These are phyloP conservation scores for Mycena albidolilacea DNA, from an alignment of 768 basidiomycete species.

Conservation along the genomic window DNA sequence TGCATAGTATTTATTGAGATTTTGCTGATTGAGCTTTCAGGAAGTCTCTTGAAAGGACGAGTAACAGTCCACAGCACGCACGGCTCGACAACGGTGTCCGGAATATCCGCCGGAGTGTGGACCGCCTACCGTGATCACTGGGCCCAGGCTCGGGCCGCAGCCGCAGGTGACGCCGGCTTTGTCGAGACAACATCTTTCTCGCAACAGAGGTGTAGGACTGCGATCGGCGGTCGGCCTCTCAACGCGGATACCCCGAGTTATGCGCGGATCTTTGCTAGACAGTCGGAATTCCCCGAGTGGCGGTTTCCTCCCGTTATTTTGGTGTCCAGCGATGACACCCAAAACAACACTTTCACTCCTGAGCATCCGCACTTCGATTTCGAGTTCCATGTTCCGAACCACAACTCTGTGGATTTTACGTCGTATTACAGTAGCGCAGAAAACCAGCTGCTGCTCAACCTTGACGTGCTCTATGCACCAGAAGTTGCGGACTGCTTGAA, in stretches of 20 bases:
- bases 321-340: background rate
- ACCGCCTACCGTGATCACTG: background rate
- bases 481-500: background rate
- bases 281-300: background rate
- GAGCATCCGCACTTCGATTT: slow-evolving; percentile 12
- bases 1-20: background rate
- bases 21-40: background rate
- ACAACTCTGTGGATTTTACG: slow-evolving; percentile 1
- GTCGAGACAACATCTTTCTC: background rate
- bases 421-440: slow-evolving; percentile 14
- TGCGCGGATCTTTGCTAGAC: background rate
- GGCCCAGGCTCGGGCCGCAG: background rate
- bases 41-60: background rate
- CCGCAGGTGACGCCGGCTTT: background rate
- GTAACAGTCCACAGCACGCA: background rate
- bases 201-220: background rate
- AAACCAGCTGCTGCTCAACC: background rate
- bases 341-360: background rate
- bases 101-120: background rate
- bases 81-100: slow-evolving; percentile 3
- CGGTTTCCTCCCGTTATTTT: background rate
- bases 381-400: slow-evolving; percentile 8
- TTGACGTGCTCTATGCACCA: background rate
- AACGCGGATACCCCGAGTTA: background rate
- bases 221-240: background rate